Evolutionary conservation across 345 rosid genomes (phyloP).

Genomic region (Eucalyptus polyanthemos): DNA sequence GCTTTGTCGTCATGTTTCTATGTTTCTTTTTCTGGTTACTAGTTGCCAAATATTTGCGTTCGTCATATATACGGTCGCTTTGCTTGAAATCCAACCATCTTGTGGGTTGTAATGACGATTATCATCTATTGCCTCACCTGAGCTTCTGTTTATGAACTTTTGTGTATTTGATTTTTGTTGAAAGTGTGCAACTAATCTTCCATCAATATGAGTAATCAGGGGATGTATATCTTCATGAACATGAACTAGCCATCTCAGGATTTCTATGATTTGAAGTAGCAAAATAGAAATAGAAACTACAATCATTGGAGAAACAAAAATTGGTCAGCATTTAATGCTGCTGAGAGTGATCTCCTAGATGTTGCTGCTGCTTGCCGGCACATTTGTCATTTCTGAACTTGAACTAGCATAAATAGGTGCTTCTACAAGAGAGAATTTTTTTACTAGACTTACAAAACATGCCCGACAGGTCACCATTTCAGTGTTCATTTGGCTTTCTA

Average conservation of each 20-base stretch:
- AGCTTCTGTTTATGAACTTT: background rate
- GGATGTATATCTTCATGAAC: background rate
- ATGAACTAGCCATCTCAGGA: background rate
- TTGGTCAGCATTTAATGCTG: background rate
- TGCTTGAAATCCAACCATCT: background rate
- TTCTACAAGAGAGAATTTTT: background rate
- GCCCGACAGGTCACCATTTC: background rate
- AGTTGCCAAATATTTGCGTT: background rate
- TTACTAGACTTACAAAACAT: background rate
- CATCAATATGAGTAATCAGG: background rate
- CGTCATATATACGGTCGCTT: background rate
- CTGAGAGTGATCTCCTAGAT: background rate
- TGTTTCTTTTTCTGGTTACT: background rate
- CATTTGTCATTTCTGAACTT: background rate
- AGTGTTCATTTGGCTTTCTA: background rate
- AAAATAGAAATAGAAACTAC: background rate
- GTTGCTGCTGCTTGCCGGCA: background rate
- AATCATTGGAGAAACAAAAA: background rate
- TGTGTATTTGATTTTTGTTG: background rate
- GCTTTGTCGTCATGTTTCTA: background rate
- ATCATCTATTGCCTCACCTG: background rate
- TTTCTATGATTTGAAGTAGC: background rate
- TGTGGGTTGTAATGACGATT: background rate
- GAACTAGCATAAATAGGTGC: background rate
- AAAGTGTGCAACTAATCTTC: background rate